Conservation (phyloP, 768 basidiomycete species). For the Suillus placidus region DNA sequence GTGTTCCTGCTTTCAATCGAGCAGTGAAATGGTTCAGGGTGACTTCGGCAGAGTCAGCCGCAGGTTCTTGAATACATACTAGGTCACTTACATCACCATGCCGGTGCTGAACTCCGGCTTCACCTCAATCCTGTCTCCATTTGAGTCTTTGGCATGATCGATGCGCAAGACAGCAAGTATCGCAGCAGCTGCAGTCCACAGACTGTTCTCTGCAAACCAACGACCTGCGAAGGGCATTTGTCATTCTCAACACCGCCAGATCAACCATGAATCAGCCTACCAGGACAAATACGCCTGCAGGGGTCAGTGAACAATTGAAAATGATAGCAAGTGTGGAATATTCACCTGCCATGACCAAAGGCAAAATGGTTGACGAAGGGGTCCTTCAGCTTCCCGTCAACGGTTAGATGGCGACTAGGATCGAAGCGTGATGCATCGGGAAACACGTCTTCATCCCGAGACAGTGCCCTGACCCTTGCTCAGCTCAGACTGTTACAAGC, state of each 20-base stretch:
- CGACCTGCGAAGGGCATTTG: background rate
- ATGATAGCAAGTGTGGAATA: too few species aligned
- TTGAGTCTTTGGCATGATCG: background rate
- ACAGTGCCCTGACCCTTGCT: background rate
- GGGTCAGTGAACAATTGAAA: too few species aligned
- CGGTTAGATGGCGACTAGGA: background rate
- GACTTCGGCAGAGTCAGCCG: too few species aligned
- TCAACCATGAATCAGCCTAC: background rate
- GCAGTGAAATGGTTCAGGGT: too few species aligned
- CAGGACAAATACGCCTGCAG: slow-evolving; percentile 3
- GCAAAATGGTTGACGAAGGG: background rate
- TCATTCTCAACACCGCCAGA: too few species aligned
- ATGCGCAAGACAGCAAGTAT: background rate
- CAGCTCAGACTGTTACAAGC: too few species aligned
- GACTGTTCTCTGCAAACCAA: background rate
- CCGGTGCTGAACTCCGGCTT: background rate
- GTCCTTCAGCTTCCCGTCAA: background rate
- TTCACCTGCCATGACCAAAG: background rate
- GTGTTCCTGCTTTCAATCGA: too few species aligned
- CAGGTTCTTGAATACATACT: too few species aligned
- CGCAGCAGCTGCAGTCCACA: background rate
- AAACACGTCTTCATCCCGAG: background rate
- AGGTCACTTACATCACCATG: background rate
- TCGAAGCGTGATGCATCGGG: slow-evolving; percentile 5
- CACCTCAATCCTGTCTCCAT: background rate